phyloP scores from a whole-genome alignment of 2,329 filamentous ascomycete genomes.

The Pseudophaeomoniella oleicola region DNA sequence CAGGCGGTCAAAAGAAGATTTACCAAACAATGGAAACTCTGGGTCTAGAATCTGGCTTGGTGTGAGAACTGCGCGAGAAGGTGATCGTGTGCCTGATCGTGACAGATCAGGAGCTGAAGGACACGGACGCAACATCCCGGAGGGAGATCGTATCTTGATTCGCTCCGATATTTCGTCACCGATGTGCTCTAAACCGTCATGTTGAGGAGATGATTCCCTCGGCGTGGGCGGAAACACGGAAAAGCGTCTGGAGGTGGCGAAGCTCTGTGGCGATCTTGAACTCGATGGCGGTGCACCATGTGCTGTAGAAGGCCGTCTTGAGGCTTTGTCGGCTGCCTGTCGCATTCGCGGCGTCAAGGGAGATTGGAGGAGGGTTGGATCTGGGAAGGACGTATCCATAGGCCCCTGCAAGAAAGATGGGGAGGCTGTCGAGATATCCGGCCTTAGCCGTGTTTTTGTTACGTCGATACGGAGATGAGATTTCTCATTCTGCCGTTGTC shows the following conservation, averaged over 20 bases:
- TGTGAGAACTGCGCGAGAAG: too few species aligned
- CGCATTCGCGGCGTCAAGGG: neutral
- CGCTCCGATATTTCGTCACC: too few species aligned
- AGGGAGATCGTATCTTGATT: too few species aligned
- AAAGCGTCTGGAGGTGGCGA: neutral
- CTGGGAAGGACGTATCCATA: neutral
- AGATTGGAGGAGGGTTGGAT: neutral
- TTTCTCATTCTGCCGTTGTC: too few species aligned
- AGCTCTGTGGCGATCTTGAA: neutral
- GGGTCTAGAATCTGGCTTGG: neutral
- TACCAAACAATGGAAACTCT: neutral
- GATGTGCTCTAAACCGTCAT: too few species aligned
- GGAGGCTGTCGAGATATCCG: too few species aligned
- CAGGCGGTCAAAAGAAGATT: neutral
- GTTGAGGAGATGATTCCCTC: too few species aligned
- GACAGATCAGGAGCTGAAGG: too few species aligned
- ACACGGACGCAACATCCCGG: too few species aligned
- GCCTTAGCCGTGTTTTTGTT: neutral
- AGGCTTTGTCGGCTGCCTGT: neutral
- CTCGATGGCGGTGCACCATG: neutral
- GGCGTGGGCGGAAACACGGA: neutral
- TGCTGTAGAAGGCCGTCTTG: neutral
- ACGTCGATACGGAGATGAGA: neutral
- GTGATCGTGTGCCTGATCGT: too few species aligned
- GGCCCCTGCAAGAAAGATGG: neutral